Evolutionary conservation across 75 land plant species (phyloP).

Genomic region (Pinus albicaulis): DNA sequence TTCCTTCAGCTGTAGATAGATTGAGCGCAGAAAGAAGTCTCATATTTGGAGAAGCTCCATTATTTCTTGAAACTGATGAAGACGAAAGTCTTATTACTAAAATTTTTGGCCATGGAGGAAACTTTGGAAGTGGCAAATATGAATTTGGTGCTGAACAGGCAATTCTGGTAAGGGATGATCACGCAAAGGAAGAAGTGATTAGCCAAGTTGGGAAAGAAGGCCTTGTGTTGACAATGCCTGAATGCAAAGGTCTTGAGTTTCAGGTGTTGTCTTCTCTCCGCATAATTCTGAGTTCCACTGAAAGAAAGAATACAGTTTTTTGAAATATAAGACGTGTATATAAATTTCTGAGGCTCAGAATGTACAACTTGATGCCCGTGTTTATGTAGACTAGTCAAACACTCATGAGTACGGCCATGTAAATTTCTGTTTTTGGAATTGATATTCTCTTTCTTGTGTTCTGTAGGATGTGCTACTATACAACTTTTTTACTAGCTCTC

Average conservation of each 20-base stretch:
- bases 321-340: too few relatives aligned
- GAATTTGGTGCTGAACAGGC: slow-evolving; percentile 79
- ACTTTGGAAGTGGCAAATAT: neutral
- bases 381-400: neutral
- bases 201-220: slow-evolving; percentile 47
- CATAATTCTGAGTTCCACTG: too few relatives aligned
- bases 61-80: slow-evolving; percentile 49
- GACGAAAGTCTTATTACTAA: slow-evolving; percentile 39
- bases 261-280: slow-evolving; percentile 17
- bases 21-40: slow-evolving; percentile 52
- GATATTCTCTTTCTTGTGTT: neutral
- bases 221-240: slow-evolving; percentile 61
- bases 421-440: slow-evolving; percentile 6
- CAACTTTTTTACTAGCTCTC: slow-evolving; percentile 63
- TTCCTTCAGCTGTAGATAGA: slow-evolving; percentile 53
- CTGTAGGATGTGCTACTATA: slow-evolving; percentile 75
- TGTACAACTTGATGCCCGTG: neutral
- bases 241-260: slow-evolving; percentile 72
- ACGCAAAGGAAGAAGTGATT: slow-evolving; percentile 22
- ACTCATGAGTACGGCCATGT: slow-evolving; percentile 34
- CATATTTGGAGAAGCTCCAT: slow-evolving; percentile 62
- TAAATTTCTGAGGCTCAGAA: too few relatives aligned
- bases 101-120: slow-evolving; percentile 34
- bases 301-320: too few relatives aligned
- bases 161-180: slow-evolving; percentile 64